Conservation (phyloP, 768 basidiomycete genomes). For the Boletus eberwhitei region DNA sequence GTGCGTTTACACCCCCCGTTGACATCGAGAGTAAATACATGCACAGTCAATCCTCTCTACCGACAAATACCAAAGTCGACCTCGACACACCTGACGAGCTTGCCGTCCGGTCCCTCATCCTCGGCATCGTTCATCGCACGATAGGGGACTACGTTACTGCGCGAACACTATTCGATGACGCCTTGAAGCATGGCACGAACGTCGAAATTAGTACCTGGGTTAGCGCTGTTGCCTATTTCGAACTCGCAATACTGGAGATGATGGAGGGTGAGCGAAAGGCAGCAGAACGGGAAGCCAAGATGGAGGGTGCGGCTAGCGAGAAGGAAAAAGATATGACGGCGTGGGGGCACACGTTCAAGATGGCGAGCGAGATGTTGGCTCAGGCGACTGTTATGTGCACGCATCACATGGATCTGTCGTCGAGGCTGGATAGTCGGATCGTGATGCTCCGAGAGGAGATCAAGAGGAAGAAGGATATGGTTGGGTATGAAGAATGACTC, state of each 20-base stretch:
- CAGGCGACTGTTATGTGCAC: conserved; percentile 45
- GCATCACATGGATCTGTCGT: conserved; percentile 58
- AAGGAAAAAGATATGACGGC: conserved; percentile 11
- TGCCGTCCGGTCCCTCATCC: conserved; percentile 62
- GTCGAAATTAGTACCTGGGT: conserved; percentile 66
- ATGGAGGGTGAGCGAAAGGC: conserved; percentile 49
- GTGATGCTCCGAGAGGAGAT: conserved; percentile 72
- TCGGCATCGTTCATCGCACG: conserved; percentile 66
- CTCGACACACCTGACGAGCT: conserved; percentile 71
- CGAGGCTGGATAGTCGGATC: conserved; percentile 66
- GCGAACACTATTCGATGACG: conserved; percentile 51
- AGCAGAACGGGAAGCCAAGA: conserved; percentile 30
- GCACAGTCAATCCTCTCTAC: neutral
- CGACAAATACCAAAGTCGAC: conserved; percentile 26
- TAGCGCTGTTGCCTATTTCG: conserved; percentile 61
- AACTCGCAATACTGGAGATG: conserved; percentile 67
- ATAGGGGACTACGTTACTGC: conserved; percentile 43
- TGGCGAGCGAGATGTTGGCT: conserved; percentile 50
- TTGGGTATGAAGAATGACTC: conserved; percentile 21
- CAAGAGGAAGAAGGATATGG: conserved; percentile 52
- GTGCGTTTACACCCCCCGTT: conserved; percentile 46
- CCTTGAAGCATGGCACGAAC: conserved; percentile 38
- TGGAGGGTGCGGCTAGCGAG: neutral
- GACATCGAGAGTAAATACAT: conserved; percentile 32
- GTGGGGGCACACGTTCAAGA: conserved; percentile 51